Conservation (phyloP, 305 asterid species). For the Fraxinus albicans region DNA sequence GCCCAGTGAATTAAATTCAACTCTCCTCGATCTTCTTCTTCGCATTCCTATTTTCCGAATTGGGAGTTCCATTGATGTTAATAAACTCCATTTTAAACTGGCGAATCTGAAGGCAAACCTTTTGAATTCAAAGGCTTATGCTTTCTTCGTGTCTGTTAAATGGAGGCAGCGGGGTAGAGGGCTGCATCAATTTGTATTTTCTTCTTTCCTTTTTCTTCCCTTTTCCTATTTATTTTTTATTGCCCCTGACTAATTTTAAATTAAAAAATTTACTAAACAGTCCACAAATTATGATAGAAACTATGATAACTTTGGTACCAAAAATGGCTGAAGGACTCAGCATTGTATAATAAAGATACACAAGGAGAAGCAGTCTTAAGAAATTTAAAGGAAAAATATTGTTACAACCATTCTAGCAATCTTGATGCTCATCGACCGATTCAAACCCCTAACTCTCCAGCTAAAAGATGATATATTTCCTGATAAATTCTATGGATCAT, state of each 20-base stretch:
- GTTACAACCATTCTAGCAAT: background rate
- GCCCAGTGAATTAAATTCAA: conserved; percentile 50
- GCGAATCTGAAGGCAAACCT: background rate
- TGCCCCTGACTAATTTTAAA: background rate
- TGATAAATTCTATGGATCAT: background rate
- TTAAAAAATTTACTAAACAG: background rate
- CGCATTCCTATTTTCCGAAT: conserved; percentile 1
- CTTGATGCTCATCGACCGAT: background rate
- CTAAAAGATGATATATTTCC: background rate
- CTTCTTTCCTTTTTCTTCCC: background rate
- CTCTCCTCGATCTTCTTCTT: conserved; percentile 41
- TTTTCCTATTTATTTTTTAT: background rate
- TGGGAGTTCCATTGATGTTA: background rate
- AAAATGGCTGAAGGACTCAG: background rate
- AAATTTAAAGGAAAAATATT: background rate
- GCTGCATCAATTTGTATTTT: background rate
- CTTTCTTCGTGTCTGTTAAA: background rate
- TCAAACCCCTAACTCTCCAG: background rate
- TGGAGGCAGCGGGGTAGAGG: background rate
- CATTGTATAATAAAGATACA: background rate
- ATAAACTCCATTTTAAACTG: conserved; percentile 20
- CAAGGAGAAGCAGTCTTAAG: background rate
- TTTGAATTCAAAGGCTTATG: background rate
- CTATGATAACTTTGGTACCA: background rate
- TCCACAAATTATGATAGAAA: background rate